Evolutionary conservation across 2,329 filamentous ascomycete species (phyloP).

Genomic region (Amauroascus verrucosus): DNA sequence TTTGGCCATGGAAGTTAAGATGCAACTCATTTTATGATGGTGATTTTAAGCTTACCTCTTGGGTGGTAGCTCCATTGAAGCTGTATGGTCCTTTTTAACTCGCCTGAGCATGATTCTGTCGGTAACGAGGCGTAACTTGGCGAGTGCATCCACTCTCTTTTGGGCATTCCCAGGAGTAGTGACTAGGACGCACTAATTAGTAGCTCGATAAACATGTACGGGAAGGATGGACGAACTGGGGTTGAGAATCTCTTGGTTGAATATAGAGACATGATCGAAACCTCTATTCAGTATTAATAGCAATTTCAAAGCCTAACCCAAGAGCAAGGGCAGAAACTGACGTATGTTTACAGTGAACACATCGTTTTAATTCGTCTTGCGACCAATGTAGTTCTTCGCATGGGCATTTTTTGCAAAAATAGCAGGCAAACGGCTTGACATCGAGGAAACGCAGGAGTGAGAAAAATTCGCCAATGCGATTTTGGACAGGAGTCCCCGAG

Average conservation of each 20-base stretch:
- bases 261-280: constrained; percentile 65
- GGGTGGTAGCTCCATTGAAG: constrained; percentile 90
- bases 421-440: constrained; percentile 78
- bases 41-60: constrained; percentile 51
- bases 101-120: constrained; percentile 92
- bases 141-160: constrained; percentile 59
- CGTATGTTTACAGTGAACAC: constrained; percentile 56
- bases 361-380: constrained; percentile 60
- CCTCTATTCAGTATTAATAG: constrained; percentile 32
- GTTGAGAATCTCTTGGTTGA: constrained; percentile 90
- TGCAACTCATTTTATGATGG: background rate
- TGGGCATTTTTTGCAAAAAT: constrained; percentile 78
- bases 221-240: constrained; percentile 41
- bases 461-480: constrained; percentile 94
- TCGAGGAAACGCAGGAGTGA: constrained; percentile 87
- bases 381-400: constrained; percentile 79
- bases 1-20: constrained; percentile 14
- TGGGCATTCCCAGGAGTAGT: constrained; percentile 44
- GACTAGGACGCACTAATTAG: constrained; percentile 28
- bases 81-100: constrained; percentile 84
- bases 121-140: constrained; percentile 77
- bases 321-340: constrained; percentile 16
- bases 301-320: background rate
- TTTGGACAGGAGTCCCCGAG: constrained; percentile 89
- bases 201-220: background rate